Evolutionary conservation across 1,139 yeast species (phyloP).

Genomic region (Candida sp.): DNA sequence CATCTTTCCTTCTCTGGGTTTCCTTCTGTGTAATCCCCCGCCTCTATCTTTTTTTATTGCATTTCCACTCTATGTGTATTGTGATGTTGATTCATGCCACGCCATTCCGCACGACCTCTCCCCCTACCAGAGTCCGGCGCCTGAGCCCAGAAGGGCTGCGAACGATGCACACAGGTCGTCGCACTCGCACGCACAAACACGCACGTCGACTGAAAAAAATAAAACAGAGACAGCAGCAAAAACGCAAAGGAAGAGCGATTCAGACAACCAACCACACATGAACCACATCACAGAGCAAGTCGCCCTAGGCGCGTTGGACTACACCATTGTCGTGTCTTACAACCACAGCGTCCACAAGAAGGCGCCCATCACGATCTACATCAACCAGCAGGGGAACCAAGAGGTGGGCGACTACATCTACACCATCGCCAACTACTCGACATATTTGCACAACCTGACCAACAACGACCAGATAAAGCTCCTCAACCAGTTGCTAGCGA

Average conservation of each 20-base stretch:
- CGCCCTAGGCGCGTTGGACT: conserved; percentile 9
- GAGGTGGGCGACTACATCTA: conserved; percentile 21
- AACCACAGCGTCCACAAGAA: conserved; percentile 1
- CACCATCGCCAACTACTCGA: conserved; percentile 19
- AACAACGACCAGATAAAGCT: conserved; percentile 14
- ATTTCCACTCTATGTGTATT: neutral
- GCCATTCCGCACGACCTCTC: neutral
- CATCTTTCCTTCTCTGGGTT: neutral
- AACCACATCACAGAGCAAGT: conserved; percentile 10
- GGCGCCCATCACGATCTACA: conserved; percentile 19
- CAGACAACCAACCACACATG: conserved; percentile 4
- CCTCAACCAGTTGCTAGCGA: conserved; percentile 17
- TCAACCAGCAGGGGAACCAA: conserved; percentile 17
- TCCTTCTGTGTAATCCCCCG: no score
- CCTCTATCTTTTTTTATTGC: no score
- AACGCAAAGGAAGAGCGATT: neutral
- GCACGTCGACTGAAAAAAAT: neutral
- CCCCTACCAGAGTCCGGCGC: no score
- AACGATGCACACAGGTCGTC: no score
- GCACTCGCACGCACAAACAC: no score
- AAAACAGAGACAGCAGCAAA: neutral
- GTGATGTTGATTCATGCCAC: neutral
- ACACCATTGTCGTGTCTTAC: conserved; percentile 10
- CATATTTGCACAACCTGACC: conserved; percentile 11
- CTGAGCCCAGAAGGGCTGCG: no score